phyloP scores from a whole-genome alignment of 1,139 yeast species.

The Protomyces lactucae-debilis region DNA sequence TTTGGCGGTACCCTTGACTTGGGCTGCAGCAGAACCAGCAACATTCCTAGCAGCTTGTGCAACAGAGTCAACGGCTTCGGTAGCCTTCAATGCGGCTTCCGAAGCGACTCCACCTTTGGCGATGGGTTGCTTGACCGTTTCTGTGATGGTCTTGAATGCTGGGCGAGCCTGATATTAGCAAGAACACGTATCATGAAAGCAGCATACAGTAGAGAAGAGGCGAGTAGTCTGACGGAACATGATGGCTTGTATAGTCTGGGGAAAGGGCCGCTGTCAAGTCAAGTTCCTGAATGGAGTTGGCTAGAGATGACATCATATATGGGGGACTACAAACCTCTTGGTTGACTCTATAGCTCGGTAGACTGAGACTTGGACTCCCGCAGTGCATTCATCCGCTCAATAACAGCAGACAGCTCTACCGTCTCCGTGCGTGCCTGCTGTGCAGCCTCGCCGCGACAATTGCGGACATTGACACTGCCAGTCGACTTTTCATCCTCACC shows the following conservation, averaged over 20 bases:
- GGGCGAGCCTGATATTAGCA: not conserved
- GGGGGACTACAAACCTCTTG: too few species aligned
- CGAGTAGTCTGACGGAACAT: not conserved
- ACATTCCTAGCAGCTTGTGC: not conserved
- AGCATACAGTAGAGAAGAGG: not conserved
- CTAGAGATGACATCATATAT: too few species aligned
- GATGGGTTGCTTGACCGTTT: not conserved
- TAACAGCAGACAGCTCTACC: slow-evolving; percentile 36
- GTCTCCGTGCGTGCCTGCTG: slow-evolving; percentile 35
- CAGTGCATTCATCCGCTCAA: slow-evolving; percentile 34
- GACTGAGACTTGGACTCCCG: slow-evolving; percentile 35
- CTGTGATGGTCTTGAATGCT: not conserved
- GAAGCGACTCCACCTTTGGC: not conserved
- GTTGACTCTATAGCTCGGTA: slow-evolving; percentile 25
- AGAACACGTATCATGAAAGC: not conserved
- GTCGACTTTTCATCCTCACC: slow-evolving; percentile 78
- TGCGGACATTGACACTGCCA: slow-evolving; percentile 62
- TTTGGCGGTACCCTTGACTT: not conserved
- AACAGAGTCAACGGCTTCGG: not conserved
- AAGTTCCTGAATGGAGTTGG: too few species aligned
- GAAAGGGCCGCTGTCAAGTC: too few species aligned
- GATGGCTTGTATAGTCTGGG: not conserved
- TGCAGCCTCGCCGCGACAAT: slow-evolving; percentile 53
- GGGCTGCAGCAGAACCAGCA: not conserved
- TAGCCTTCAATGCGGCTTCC: not conserved